These are phyloP conservation scores for Nannizzia gypsea DNA, from an alignment of 2,329 filamentous ascomycete species.

Conservation along the genomic window DNA sequence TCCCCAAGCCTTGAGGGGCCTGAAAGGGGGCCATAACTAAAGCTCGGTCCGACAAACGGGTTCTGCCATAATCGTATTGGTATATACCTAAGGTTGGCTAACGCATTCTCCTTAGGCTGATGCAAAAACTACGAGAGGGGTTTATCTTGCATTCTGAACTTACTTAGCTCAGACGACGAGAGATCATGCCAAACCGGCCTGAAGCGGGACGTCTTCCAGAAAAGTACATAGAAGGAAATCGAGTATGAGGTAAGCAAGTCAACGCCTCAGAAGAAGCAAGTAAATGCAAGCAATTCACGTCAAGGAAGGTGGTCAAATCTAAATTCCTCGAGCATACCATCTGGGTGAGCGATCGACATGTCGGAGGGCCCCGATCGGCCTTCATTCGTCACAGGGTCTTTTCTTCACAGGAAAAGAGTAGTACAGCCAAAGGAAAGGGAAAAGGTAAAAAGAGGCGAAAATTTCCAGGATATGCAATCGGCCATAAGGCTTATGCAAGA, in stretches of 20 bases:
- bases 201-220: not conserved
- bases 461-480: not conserved
- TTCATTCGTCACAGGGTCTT: not conserved
- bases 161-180: not conserved
- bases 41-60: not conserved
- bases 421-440: not conserved
- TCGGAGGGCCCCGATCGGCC: not conserved
- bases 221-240: not conserved
- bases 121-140: not conserved
- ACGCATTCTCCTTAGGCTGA: not conserved
- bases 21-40: not conserved
- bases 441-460: not conserved
- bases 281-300: not conserved
- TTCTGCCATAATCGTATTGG: not conserved
- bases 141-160: not conserved
- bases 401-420: not conserved
- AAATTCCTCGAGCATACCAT: not conserved
- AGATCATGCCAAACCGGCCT: not conserved
- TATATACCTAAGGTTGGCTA: not conserved
- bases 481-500: slow-evolving; percentile 1
- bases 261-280: not conserved
- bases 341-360: not conserved
- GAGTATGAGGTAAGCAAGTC: not conserved
- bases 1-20: not conserved
- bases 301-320: not conserved